These are phyloP conservation scores for Hamamelis virginiana DNA, from an alignment of 164 flowering plant genomes.

Conservation along the genomic window DNA sequence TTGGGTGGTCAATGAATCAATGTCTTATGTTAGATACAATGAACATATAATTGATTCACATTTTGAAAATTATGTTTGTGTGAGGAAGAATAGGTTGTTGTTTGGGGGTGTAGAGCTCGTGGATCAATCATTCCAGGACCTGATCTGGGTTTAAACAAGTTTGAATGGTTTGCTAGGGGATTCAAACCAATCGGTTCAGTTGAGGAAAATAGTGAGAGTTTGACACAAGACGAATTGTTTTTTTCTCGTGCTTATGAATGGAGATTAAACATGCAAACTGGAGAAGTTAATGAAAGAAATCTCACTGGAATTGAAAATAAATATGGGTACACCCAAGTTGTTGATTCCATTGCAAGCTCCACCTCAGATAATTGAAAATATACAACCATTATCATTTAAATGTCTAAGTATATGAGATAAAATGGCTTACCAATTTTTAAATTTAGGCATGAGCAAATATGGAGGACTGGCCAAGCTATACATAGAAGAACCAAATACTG, in stretches of 20 bases:
- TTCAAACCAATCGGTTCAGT: slow-evolving; percentile 22
- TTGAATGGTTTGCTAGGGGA: slow-evolving; percentile 56
- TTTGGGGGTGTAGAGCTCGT: slow-evolving; percentile 53
- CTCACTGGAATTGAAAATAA: slow-evolving; percentile 43
- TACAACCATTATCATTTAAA: too few relatives aligned
- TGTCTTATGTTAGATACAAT: too few relatives aligned
- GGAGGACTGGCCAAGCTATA: slow-evolving; percentile 59
- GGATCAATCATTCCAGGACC: slow-evolving; percentile 65
- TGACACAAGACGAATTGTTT: slow-evolving; percentile 21
- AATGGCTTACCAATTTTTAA: too few relatives aligned
- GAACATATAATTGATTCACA: too few relatives aligned
- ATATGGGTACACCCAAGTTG: slow-evolving; percentile 49
- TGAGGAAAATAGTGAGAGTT: slow-evolving; percentile 4
- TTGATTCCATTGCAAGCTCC: slow-evolving; percentile 47
- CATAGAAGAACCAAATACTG: slow-evolving; percentile 26
- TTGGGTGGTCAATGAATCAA: not conserved
- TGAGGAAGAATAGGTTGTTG: slow-evolving; percentile 42
- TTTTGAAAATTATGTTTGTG: not conserved
- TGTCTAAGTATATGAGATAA: too few relatives aligned
- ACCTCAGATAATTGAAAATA: too few relatives aligned
- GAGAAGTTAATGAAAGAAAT: slow-evolving; percentile 44
- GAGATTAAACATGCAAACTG: slow-evolving; percentile 52
- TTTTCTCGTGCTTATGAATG: slow-evolving; percentile 47
- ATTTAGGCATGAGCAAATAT: slow-evolving; percentile 53
- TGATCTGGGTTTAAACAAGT: slow-evolving; percentile 43